These are phyloP conservation scores for Phytophthora cryptogea DNA, from an alignment of 352 stramenopile genomes.

Conservation along the genomic window DNA sequence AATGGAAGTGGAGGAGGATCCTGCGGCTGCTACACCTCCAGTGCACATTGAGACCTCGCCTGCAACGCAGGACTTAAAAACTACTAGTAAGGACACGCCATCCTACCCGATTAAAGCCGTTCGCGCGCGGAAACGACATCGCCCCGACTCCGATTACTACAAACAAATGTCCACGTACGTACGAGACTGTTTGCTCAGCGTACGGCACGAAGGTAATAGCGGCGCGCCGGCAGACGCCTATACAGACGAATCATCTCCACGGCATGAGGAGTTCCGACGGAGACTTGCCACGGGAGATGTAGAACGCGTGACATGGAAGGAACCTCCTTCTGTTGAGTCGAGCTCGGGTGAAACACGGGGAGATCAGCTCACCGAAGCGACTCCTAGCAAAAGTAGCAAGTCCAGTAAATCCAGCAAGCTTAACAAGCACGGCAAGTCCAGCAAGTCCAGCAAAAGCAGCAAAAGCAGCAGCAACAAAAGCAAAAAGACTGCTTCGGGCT, in stretches of 20 bases:
- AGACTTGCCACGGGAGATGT: constrained; percentile 65
- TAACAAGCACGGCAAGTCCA: constrained; percentile 28
- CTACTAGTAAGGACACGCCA: constrained; percentile 15
- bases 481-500: constrained; percentile 23
- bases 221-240: constrained; percentile 48
- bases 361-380: constrained; percentile 18
- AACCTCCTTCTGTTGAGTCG: constrained; percentile 48
- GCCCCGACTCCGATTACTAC: constrained; percentile 81
- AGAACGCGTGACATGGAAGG: constrained; percentile 81
- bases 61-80: constrained; percentile 18
- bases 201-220: constrained; percentile 53
- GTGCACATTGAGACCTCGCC: constrained; percentile 16
- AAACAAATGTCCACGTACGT: constrained; percentile 88
- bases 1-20: constrained; percentile 39
- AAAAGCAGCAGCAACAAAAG: constrained; percentile 31
- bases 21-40: constrained; percentile 12
- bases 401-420: constrained; percentile 38
- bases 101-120: constrained; percentile 75
- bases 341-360: constrained; percentile 6
- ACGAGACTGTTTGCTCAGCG: constrained; percentile 77
- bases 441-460: constrained; percentile 29
- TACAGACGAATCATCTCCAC: constrained; percentile 42
- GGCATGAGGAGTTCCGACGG: constrained; percentile 72
- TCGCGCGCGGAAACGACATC: constrained; percentile 81
- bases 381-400: constrained; percentile 28